Conservation (phyloP, 2,329 filamentous ascomycete species). For the Talaromyces sp. region DNA sequence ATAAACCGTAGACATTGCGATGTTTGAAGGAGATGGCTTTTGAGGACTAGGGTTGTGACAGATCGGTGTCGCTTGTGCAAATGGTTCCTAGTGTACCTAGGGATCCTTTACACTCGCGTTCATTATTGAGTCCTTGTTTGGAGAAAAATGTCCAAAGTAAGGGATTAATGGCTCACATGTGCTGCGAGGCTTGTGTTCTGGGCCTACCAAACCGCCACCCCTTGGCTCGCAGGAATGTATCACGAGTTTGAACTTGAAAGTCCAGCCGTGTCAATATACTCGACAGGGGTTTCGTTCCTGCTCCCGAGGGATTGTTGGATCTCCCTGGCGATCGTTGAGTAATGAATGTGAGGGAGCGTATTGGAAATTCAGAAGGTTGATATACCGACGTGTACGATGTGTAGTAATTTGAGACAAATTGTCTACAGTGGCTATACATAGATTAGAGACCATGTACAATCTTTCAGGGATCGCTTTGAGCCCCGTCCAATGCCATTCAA, state of each 20-base stretch:
- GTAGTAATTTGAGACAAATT: background rate
- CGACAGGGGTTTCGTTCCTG: background rate
- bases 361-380: background rate
- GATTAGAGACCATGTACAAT: background rate
- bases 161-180: background rate
- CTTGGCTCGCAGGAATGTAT: background rate
- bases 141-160: background rate
- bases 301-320: background rate
- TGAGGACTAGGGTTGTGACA: too few relatives aligned
- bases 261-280: background rate
- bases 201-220: background rate
- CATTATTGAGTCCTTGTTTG: background rate
- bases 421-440: background rate
- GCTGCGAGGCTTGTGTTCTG: background rate
- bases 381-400: background rate
- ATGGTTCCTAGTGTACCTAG: too few relatives aligned
- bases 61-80: too few relatives aligned
- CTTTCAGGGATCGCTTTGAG: background rate
- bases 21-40: background rate
- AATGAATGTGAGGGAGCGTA: background rate
- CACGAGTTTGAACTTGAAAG: background rate
- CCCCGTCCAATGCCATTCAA: too few relatives aligned
- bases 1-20: slow-evolving; percentile 16
- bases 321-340: background rate
- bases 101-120: too few relatives aligned